phyloP scores from a whole-genome alignment of 495 filamentous ascomycete genomes.

The Aspergillus incahuasiensis region DNA sequence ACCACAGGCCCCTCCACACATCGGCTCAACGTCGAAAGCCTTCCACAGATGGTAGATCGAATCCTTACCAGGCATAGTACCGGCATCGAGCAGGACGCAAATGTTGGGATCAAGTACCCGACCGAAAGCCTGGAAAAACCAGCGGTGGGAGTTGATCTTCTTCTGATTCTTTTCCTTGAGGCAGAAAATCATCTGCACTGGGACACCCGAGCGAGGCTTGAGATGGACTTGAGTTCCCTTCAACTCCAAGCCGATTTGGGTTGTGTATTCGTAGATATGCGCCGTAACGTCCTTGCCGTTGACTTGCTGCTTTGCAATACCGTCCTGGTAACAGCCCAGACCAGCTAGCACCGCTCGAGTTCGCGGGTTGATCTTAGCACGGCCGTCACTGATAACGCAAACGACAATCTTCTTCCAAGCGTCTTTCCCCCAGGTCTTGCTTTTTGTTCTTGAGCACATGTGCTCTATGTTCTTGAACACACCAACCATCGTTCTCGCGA shows the following conservation, averaged over 20 bases:
- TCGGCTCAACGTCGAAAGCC: constrained; percentile 94
- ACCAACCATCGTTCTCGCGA: constrained; percentile 93
- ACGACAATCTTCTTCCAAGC: constrained; percentile 99
- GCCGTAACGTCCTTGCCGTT: constrained; percentile 96
- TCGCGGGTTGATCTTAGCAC: constrained; percentile 94
- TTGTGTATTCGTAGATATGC: constrained; percentile 99
- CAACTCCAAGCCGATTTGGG: constrained; percentile 80
- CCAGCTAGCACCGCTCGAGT: constrained; percentile 86
- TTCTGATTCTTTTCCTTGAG: constrained; percentile 99
- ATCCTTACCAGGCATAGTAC: constrained; percentile 86
- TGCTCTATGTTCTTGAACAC: constrained; percentile 98
- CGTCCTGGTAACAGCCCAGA: constrained; percentile 96
- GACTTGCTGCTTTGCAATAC: constrained; percentile 97
- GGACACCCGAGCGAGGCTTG: constrained; percentile 66
- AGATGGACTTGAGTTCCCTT: constrained; percentile 85
- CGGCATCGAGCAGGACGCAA: constrained; percentile 93
- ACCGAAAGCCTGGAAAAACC: constrained; percentile 99
- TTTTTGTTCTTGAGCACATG: constrained; percentile 85
- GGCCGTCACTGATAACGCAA: constrained; percentile 95
- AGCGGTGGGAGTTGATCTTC: constrained; percentile 99
- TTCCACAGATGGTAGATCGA: constrained; percentile 99
- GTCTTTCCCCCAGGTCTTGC: constrained; percentile 97
- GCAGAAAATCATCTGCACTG: constrained; percentile 97
- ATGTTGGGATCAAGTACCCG: constrained; percentile 90
- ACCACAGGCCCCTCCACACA: constrained; percentile 95